Conservation (phyloP, 768 basidiomycete genomes). For the Leccinum variicolor region DNA sequence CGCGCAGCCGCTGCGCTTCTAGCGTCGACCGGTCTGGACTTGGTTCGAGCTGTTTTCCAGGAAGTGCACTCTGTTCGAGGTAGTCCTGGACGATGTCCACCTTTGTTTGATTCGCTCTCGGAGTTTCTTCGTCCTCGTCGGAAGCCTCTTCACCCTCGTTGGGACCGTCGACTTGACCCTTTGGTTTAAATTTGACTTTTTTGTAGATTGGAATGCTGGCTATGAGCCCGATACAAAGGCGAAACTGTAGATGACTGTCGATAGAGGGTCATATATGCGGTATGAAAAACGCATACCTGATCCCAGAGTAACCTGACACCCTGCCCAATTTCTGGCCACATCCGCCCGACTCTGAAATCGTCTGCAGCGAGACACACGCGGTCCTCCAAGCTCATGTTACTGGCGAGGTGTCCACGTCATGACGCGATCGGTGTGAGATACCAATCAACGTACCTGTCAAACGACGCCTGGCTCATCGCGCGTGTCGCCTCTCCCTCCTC, state of each 20-base stretch:
- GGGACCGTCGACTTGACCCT: conserved; percentile 25
- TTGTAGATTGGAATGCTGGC: conserved; percentile 30
- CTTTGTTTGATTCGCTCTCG: conserved; percentile 19
- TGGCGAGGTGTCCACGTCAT: background rate
- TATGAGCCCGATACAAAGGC: conserved; percentile 29
- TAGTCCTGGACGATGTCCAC: conserved; percentile 26
- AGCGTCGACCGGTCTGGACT: conserved; percentile 6
- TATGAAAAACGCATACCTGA: conserved; percentile 16
- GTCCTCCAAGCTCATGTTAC: conserved; percentile 13
- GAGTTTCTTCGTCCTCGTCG: conserved; percentile 25
- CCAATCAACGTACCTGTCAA: conserved; percentile 27
- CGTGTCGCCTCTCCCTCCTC: conserved; percentile 25
- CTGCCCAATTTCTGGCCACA: conserved; percentile 27
- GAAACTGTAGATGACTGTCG: conserved; percentile 22
- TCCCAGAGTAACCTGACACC: conserved; percentile 32
- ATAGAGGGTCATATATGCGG: background rate
- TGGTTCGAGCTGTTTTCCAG: conserved; percentile 29
- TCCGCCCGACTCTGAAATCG: conserved; percentile 30
- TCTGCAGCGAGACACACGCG: conserved; percentile 28
- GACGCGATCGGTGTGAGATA: background rate
- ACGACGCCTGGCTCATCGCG: conserved; percentile 11
- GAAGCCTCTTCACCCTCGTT: conserved; percentile 31
- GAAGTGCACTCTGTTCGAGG: conserved; percentile 27
- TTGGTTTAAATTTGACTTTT: conserved; percentile 21
- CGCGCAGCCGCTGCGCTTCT: conserved; percentile 30